Conservation (phyloP, 352 stramenopile genomes). For the Phytophthora lateralis region DNA sequence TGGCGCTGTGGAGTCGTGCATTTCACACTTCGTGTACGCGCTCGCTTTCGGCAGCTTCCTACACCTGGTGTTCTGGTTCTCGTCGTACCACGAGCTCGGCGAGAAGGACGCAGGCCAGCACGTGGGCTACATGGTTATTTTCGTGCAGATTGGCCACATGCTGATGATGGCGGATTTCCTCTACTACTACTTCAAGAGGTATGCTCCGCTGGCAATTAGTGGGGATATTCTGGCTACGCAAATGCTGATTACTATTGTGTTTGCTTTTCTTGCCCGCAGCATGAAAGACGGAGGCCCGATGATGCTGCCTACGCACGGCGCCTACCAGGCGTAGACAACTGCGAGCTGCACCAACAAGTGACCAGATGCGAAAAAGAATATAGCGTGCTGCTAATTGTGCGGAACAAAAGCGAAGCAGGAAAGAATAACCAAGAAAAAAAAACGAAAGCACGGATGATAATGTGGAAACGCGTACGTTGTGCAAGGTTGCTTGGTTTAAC, state of each 20-base stretch:
- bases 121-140: slow-evolving; percentile 95
- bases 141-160: slow-evolving; percentile 98
- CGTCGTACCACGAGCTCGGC: slow-evolving; percentile 97
- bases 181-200: slow-evolving; percentile 99
- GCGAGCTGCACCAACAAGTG: slow-evolving; percentile 14
- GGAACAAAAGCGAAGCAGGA: slow-evolving; percentile 13
- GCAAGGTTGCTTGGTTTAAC: slow-evolving; percentile 2
- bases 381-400: slow-evolving; percentile 26
- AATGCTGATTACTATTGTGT: slow-evolving; percentile 6
- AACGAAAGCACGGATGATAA: slow-evolving; percentile 26
- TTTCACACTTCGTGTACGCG: slow-evolving; percentile 97
- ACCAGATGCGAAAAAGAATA: slow-evolving; percentile 23
- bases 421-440: slow-evolving; percentile 32
- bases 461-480: slow-evolving; percentile 6
- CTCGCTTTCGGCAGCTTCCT: slow-evolving; percentile 95
- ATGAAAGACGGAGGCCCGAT: slow-evolving; percentile 89
- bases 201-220: slow-evolving; percentile 4
- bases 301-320: slow-evolving; percentile 89
- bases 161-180: slow-evolving; percentile 99
- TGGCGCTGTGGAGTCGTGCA: slow-evolving; percentile 95
- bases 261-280: slow-evolving; percentile 33
- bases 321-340: slow-evolving; percentile 71
- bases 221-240: not conserved
- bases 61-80: slow-evolving; percentile 99
- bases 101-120: slow-evolving; percentile 91